Conservation (phyloP, 352 stramenopile species). For the Pythium phragmiticola region DNA sequence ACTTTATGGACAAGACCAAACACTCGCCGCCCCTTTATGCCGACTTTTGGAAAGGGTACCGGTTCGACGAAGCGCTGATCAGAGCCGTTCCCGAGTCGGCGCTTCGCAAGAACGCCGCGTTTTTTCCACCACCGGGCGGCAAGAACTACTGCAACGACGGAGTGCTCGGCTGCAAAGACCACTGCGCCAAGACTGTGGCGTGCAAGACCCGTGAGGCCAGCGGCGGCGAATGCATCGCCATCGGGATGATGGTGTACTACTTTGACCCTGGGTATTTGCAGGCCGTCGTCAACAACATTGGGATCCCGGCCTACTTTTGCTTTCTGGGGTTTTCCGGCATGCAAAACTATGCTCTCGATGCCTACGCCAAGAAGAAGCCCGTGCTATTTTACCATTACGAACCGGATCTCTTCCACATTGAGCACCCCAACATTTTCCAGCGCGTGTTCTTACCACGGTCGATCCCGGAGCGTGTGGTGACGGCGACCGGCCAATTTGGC, state of each 20-base stretch:
- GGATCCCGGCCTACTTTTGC: slow-evolving; percentile 45
- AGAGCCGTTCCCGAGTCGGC: not conserved
- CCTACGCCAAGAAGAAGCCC: slow-evolving; percentile 14
- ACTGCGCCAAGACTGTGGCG: slow-evolving; percentile 35
- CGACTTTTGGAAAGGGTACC: slow-evolving; percentile 49
- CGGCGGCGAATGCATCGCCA: slow-evolving; percentile 35
- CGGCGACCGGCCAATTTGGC: slow-evolving; percentile 29
- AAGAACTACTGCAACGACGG: slow-evolving; percentile 25
- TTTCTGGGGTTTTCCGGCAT: slow-evolving; percentile 24
- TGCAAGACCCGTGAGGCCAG: slow-evolving; percentile 30
- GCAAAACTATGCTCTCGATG: slow-evolving; percentile 17
- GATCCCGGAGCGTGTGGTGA: slow-evolving; percentile 12
- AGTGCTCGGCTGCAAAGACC: slow-evolving; percentile 33
- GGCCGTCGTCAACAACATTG: slow-evolving; percentile 34
- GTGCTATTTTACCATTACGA: slow-evolving; percentile 57
- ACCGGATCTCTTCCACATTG: slow-evolving; percentile 42
- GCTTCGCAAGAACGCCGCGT: slow-evolving; percentile 31
- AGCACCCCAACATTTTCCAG: slow-evolving; percentile 31
- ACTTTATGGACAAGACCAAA: slow-evolving; percentile 13
- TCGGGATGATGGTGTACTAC: slow-evolving; percentile 33
- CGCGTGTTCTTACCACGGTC: slow-evolving; percentile 38
- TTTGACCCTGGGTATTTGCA: slow-evolving; percentile 37
- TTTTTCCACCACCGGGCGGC: slow-evolving; percentile 29
- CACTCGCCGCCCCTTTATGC: slow-evolving; percentile 22
- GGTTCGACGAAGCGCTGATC: slow-evolving; percentile 32